Percentiles rank a stretch among this genome's conserved stretches.
phyloP scores from a whole-genome alignment of 2,329 filamentous ascomycete genomes.

The Hypoxylon sp. region DNA sequence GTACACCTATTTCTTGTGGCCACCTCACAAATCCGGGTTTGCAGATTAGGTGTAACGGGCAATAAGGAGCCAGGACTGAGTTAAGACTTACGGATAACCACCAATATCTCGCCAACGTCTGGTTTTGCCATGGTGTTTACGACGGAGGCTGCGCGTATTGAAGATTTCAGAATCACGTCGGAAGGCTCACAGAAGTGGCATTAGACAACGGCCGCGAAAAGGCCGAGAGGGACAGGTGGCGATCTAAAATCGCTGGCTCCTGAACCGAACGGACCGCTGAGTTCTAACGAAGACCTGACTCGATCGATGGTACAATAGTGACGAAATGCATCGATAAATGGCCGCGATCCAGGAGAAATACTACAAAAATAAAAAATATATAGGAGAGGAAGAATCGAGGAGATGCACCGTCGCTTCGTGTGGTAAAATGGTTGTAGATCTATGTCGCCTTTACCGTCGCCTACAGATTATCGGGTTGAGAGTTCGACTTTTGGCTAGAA shows the following conservation, averaged over 20 bases:
- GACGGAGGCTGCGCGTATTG: constrained; percentile 7
- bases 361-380: constrained; percentile 26
- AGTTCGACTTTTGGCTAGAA: constrained; percentile 32
- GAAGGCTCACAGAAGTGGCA: constrained; percentile 18
- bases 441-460: constrained; percentile 28
- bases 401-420: constrained; percentile 13
- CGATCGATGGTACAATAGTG: constrained; percentile 38
- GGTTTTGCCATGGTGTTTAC: constrained; percentile 58
- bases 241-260: constrained; percentile 25
- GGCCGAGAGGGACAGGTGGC: constrained; percentile 26
- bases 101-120: constrained; percentile 71
- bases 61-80: constrained; percentile 5
- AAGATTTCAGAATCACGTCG: constrained; percentile 18
- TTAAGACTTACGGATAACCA: constrained; percentile 74
- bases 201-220: constrained; percentile 18
- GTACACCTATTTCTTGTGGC: constrained; percentile 6
- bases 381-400: constrained; percentile 18
- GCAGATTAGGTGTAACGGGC: too few species aligned
- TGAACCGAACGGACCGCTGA: constrained; percentile 31
- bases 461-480: constrained; percentile 26
- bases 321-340: constrained; percentile 38
- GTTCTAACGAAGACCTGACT: constrained; percentile 40
- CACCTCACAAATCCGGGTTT: constrained; percentile 10
- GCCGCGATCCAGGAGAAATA: constrained; percentile 7
- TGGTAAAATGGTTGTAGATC: constrained; percentile 19